Evolutionary conservation across 108 stramenopile species (phyloP), one percentile per base, ranked within the genome.

Genomic region (Seminavis robusta): DNA sequence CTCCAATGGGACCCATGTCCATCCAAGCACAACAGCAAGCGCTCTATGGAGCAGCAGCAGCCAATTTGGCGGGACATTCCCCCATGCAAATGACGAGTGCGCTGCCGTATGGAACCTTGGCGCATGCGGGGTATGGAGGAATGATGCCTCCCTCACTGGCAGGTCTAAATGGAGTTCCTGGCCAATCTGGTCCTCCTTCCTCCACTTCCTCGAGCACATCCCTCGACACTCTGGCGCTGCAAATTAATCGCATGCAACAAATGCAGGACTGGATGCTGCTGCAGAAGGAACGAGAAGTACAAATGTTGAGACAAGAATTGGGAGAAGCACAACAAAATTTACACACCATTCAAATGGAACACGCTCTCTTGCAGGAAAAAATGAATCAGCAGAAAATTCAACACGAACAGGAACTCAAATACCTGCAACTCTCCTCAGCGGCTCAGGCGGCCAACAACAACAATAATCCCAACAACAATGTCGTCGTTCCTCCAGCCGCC

Each of bases 241-340:
- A 66, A 40, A 48, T 66, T 28, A 62, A 66, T 30, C 20, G 55
- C 24, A 66, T 66, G 65, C 65, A 66, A 43, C 55, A 44, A 29
- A 67, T 67, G 66, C 66, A 59, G 20, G 66, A 67, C 38, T 67
- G 66, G 66, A 59, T 67, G 50, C 23, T 66, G 37, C 23, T 17
- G n/a, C 55, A 67, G 34, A 67, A 67, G 45, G 66, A 67, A 45
- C 33, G 33, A 19, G 66, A 67, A 59, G 25, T 47, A 31, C 31
- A 34, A n/a, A 21, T 26, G 7, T 52, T 67, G 41, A 29, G 46
- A 4, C 46, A 47, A 29, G 16, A 50, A 21, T 9, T 59, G 15
- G 58, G 59, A 24, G 32, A 43, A 11, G 33, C 47, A 23, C 47
- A 51, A 19, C 39, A 30, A 4, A 10, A 51, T 19, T 15, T 58